A percentile compares a stretch with the other conserved stretches of the same genome.
These are phyloP conservation scores for Hibiscus mutabilis DNA, from an alignment of 345 rosid species.

Conservation along the genomic window DNA sequence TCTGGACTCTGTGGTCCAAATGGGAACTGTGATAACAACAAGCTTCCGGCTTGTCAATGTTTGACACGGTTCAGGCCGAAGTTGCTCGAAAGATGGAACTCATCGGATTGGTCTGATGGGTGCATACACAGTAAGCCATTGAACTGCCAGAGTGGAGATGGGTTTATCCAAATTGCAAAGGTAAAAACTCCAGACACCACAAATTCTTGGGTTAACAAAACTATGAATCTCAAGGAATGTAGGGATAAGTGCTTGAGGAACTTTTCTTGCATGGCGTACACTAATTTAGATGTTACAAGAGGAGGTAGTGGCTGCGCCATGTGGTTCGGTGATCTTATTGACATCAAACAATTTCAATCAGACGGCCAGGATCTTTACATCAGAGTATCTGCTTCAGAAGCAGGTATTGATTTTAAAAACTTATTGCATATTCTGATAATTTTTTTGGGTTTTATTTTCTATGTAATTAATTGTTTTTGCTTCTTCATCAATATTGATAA, in stretches of 20 bases:
- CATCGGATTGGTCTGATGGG: conserved; percentile 35
- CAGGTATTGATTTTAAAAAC: background rate
- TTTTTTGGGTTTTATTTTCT: too few species aligned
- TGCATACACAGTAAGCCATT: conserved; percentile 25
- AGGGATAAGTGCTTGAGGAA: too few species aligned
- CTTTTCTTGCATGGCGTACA: too few species aligned
- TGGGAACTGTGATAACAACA: conserved; percentile 30
- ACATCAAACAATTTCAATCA: conserved; percentile 7
- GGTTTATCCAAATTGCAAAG: too few species aligned
- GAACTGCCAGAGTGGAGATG: conserved; percentile 24
- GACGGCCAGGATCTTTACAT: conserved; percentile 39
- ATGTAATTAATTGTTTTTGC: background rate
- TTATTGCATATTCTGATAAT: background rate
- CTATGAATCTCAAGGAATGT: too few species aligned
- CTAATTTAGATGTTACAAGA: too few species aligned
- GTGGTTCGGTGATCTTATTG: conserved; percentile 14
- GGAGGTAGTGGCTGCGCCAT: conserved; percentile 16
- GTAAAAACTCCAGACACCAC: too few species aligned
- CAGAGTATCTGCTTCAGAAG: conserved; percentile 44
- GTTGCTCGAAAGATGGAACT: conserved; percentile 19
- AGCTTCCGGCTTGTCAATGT: conserved; percentile 32
- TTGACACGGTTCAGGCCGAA: conserved; percentile 33
- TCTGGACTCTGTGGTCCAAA: conserved; percentile 26
- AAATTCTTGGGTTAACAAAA: too few species aligned
- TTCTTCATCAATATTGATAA: background rate